phyloP scores from a whole-genome alignment of 108 stramenopile species.

The Cyclotella baltica region DNA sequence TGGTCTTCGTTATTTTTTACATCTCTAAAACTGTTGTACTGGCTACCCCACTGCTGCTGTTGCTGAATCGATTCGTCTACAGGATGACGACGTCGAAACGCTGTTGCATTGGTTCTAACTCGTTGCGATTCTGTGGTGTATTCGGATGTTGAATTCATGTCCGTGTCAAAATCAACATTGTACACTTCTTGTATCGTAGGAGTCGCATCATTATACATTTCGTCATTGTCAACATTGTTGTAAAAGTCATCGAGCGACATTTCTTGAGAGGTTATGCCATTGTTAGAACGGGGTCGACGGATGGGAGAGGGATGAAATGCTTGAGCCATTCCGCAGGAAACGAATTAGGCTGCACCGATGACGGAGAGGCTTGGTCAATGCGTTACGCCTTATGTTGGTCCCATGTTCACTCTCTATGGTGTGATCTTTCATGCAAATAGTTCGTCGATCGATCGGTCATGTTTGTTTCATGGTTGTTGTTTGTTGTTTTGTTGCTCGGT shows the following conservation, averaged over 20 bases:
- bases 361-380: too few relatives aligned
- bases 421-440: too few relatives aligned
- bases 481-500: too few relatives aligned
- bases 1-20: neutral
- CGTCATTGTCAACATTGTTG: neutral
- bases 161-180: neutral
- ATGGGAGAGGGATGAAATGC: conserved; percentile 6
- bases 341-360: too few relatives aligned
- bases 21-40: conserved; percentile 14
- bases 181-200: conserved; percentile 10
- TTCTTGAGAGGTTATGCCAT: conserved; percentile 2
- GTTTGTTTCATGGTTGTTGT: too few relatives aligned
- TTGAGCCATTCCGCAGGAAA: neutral
- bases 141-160: neutral
- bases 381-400: too few relatives aligned
- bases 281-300: neutral
- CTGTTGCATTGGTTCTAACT: neutral
- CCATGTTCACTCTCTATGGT: too few relatives aligned
- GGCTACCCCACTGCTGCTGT: neutral
- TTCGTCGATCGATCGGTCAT: too few relatives aligned
- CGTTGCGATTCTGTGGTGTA: neutral
- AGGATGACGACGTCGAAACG: conserved; percentile 1
- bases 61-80: neutral
- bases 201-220: neutral
- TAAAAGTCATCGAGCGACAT: conserved; percentile 17